phyloP scores from a whole-genome alignment of 805 yeast genomes.

The Teunomyces aglyptinius region DNA sequence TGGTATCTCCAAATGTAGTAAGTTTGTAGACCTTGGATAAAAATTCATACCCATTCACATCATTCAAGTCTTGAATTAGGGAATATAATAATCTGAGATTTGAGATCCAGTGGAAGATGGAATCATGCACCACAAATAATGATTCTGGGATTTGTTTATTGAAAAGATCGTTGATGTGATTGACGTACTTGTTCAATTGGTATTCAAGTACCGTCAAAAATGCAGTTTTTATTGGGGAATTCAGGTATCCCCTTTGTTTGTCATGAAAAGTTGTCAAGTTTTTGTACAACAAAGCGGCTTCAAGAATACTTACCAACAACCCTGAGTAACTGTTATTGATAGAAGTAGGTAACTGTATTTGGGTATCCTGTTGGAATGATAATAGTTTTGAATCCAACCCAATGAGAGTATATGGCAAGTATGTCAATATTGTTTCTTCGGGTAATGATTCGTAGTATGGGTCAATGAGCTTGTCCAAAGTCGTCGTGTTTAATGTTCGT shows the following conservation, averaged over 20 bases:
- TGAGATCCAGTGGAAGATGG: conserved; percentile 51
- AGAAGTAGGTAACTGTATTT: conserved; percentile 46
- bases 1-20: conserved; percentile 62
- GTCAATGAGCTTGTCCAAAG: conserved; percentile 12
- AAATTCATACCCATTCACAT: conserved; percentile 47
- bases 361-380: conserved; percentile 36
- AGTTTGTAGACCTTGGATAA: conserved; percentile 51
- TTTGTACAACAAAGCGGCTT: conserved; percentile 68
- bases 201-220: conserved; percentile 49
- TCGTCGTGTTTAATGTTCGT: background rate
- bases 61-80: conserved; percentile 34
- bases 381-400: conserved; percentile 63
- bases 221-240: conserved; percentile 62
- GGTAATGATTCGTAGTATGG: conserved; percentile 32
- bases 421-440: conserved; percentile 21
- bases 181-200: conserved; percentile 33
- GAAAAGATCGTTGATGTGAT: conserved; percentile 35
- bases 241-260: conserved; percentile 20
- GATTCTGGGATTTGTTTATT: conserved; percentile 21
- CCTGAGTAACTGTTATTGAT: conserved; percentile 58
- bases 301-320: conserved; percentile 55
- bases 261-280: conserved; percentile 35
- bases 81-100: conserved; percentile 56
- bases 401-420: conserved; percentile 52
- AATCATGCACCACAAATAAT: conserved; percentile 35